Evolutionary conservation across 2,329 filamentous ascomycete genomes (phyloP).

Genomic region (Diaporthe caulivora): DNA sequence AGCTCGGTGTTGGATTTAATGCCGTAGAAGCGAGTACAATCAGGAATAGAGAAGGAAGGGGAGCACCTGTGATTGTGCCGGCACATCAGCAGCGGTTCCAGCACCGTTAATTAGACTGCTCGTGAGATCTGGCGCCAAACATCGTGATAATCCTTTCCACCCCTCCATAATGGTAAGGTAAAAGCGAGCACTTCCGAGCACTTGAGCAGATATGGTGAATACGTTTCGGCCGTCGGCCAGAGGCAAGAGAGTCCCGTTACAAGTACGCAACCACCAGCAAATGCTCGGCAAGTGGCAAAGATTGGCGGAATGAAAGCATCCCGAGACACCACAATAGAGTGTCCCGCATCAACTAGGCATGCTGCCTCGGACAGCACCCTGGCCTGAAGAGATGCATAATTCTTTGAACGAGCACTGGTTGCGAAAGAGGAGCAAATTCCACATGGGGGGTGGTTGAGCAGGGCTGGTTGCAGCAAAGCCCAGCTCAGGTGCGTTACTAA

Average conservation of each 20-base stretch:
- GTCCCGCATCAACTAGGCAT: constrained; percentile 21
- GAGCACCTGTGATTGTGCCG: background rate
- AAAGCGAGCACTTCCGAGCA: constrained; percentile 37
- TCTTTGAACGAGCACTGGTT: background rate
- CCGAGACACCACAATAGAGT: constrained; percentile 9
- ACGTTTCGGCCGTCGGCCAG: constrained; percentile 11
- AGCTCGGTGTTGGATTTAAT: background rate
- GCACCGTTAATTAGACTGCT: background rate
- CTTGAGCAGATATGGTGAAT: constrained; percentile 17
- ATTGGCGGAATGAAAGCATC: constrained; percentile 23
- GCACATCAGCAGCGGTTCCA: background rate
- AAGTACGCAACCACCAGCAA: constrained; percentile 27
- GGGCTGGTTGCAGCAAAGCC: constrained; percentile 19
- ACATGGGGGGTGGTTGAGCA: constrained; percentile 17
- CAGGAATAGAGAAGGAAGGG: no score
- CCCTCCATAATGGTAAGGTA: constrained; percentile 26
- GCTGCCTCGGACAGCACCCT: constrained; percentile 25
- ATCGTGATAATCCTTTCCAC: constrained; percentile 32
- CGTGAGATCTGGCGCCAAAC: constrained; percentile 46
- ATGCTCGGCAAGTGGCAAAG: constrained; percentile 29
- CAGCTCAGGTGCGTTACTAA: constrained; percentile 25
- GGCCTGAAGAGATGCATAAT: constrained; percentile 14
- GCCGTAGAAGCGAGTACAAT: background rate
- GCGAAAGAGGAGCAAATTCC: constrained; percentile 26
- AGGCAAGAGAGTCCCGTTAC: constrained; percentile 7